These are phyloP conservation scores for Cajanus cajan DNA, from an alignment of 306 rosid genomes.

Conservation along the genomic window DNA sequence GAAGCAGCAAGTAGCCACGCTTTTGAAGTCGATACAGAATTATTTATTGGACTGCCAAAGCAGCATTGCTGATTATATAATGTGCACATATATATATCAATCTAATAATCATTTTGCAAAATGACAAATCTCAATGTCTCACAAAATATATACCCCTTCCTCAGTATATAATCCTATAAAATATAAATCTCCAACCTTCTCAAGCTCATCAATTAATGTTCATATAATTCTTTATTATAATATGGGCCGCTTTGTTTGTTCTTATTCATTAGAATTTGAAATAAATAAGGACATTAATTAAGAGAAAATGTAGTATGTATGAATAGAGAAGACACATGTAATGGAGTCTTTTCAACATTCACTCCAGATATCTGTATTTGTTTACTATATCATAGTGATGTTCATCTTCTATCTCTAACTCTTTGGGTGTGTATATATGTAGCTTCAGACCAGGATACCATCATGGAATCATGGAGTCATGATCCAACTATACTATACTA, in stretches of 20 bases:
- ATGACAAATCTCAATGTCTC: conserved; percentile 2
- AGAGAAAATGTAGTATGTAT: background rate
- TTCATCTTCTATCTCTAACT: background rate
- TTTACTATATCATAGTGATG: background rate
- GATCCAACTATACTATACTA: too few relatives aligned
- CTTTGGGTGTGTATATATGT: too few relatives aligned
- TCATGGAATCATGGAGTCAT: too few relatives aligned
- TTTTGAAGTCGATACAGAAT: conserved; percentile 43
- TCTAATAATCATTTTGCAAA: background rate
- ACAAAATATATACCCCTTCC: background rate
- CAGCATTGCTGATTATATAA: conserved; percentile 22
- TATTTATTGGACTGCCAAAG: conserved; percentile 54
- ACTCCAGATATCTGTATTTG: background rate
- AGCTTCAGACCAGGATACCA: background rate
- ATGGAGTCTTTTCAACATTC: background rate
- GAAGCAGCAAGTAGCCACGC: conserved; percentile 18
- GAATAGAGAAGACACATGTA: background rate
- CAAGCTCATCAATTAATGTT: background rate
- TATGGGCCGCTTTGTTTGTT: background rate
- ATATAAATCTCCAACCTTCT: background rate
- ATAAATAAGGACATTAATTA: background rate
- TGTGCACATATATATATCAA: background rate
- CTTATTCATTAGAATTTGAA: background rate
- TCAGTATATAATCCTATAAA: background rate
- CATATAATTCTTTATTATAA: background rate